A percentile compares a stretch with the other conserved stretches of the same genome.
Evolutionary conservation across 306 rosid genomes (phyloP).

Genomic region (Cucurbita moschata): DNA sequence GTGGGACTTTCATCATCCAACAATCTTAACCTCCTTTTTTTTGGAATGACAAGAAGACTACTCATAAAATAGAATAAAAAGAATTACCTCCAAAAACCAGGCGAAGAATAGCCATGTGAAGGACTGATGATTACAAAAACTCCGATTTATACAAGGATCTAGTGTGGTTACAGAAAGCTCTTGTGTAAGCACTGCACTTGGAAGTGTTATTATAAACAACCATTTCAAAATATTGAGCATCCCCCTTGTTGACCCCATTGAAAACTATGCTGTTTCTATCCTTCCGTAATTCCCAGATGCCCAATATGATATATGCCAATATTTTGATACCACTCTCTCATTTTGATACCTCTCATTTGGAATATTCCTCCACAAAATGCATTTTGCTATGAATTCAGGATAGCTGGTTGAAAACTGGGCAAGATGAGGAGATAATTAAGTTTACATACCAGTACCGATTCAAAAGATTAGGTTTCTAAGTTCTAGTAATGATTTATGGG

Average conservation of each 20-base stretch:
- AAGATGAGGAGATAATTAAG: no score
- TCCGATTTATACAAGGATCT: no score
- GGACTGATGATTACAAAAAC: no score
- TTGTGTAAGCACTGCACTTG: neutral
- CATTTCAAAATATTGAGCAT: neutral
- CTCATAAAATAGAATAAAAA: neutral
- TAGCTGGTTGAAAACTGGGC: neutral
- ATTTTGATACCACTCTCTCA: neutral
- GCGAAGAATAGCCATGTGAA: no score
- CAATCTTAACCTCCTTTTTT: no score
- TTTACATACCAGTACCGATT: neutral
- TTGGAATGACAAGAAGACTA: neutral
- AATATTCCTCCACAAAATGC: neutral
- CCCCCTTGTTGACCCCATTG: neutral
- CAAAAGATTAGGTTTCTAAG: neutral
- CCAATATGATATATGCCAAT: neutral
- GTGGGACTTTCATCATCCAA: no score
- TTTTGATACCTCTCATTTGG: neutral
- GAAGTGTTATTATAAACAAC: neutral
- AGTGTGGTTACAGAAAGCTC: neutral
- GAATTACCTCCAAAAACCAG: neutral
- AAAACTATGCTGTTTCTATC: neutral
- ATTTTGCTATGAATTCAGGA: neutral
- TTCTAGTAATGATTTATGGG: neutral
- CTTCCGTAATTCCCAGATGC: neutral